Evolutionary conservation across 176 grass and related monocot genomes (phyloP).

Genomic region (Puya raimondii): DNA sequence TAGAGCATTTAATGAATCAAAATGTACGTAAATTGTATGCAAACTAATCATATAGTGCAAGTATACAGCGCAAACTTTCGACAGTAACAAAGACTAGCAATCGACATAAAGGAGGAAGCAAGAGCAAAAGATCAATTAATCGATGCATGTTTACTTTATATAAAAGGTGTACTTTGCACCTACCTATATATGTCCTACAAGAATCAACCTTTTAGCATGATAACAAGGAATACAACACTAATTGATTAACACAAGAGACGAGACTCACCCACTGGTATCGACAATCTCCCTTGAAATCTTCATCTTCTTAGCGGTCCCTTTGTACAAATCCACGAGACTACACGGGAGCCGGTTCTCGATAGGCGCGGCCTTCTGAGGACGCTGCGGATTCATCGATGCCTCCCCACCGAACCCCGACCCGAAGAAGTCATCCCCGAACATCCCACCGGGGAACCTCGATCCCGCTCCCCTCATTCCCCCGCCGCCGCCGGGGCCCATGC

Average conservation of each 20-base stretch:
- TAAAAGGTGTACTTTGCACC: no score
- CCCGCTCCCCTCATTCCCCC: slow-evolving; percentile 37
- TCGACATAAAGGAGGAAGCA: no score
- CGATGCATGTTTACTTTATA: no score
- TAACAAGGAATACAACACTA: background rate
- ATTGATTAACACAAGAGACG: background rate
- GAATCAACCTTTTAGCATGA: slow-evolving; percentile 1
- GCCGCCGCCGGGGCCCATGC: slow-evolving; percentile 6
- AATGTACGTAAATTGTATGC: no score
- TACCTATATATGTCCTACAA: background rate
- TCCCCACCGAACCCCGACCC: slow-evolving; percentile 27
- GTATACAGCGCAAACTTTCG: no score
- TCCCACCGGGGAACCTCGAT: slow-evolving; percentile 39
- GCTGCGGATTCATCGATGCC: slow-evolving; percentile 32
- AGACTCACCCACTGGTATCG: slow-evolving; percentile 53
- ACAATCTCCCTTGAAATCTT: slow-evolving; percentile 81
- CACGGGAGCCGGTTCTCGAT: slow-evolving; percentile 64
- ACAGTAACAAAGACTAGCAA: no score
- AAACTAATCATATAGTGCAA: no score
- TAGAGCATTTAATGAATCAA: no score
- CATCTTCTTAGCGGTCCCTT: slow-evolving; percentile 88
- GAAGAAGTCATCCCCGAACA: slow-evolving; percentile 52
- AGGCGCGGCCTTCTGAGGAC: slow-evolving; percentile 35
- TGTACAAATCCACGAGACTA: slow-evolving; percentile 75
- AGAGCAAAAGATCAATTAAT: no score